A percentile compares a stretch with the other conserved stretches of the same genome.
These are phyloP conservation scores for Coix lacrymajobi DNA, from an alignment of 176 grass and related monocot genomes.

Conservation along the genomic window DNA sequence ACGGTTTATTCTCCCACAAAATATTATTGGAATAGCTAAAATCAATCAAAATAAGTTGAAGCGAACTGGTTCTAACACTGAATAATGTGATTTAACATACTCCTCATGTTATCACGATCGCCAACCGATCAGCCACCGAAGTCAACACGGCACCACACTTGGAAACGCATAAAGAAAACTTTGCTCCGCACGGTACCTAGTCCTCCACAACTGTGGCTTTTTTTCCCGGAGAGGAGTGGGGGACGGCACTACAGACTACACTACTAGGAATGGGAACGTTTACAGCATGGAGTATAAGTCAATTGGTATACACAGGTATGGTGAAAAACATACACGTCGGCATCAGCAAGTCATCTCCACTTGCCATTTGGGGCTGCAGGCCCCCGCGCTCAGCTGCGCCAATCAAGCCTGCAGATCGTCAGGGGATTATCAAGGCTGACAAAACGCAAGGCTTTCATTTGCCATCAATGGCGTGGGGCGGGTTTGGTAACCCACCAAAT, in stretches of 20 bases:
- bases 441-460: neutral
- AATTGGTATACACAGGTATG: neutral
- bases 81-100: neutral
- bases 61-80: too few species aligned
- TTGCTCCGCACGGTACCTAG: neutral
- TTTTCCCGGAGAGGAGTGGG: too few species aligned
- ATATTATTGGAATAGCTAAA: too few species aligned
- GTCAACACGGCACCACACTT: neutral
- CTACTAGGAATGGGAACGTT: too few species aligned
- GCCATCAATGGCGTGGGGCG: neutral
- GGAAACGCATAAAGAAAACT: neutral
- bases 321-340: neutral
- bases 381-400: neutral
- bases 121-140: neutral
- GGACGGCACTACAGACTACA: too few species aligned
- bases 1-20: too few species aligned
- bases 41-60: too few species aligned
- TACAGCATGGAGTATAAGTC: too few species aligned
- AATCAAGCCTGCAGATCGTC: neutral
- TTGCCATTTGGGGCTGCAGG: neutral
- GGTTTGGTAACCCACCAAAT: conserved; percentile 8
- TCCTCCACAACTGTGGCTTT: too few species aligned
- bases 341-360: neutral
- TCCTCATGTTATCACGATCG: neutral
- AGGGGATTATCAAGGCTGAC: neutral